Conservation (phyloP, 768 basidiomycete species). For the Collybiopsis confluens region DNA sequence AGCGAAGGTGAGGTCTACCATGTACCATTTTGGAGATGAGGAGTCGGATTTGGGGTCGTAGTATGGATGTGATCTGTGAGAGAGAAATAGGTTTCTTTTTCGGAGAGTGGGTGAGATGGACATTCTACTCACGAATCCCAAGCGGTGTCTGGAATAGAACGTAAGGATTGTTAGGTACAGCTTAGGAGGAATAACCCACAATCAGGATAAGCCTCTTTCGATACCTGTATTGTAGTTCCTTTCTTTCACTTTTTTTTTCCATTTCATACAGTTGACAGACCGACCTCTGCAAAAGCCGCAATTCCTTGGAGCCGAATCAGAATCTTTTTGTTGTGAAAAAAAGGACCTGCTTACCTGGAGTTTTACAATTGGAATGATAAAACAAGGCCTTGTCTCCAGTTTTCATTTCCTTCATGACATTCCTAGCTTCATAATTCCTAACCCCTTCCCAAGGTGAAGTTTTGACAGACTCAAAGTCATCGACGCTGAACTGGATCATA, state of each 20-base stretch:
- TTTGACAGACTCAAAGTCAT: conserved; percentile 71
- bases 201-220: conserved; percentile 86
- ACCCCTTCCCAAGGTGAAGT: conserved; percentile 88
- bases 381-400: conserved; percentile 77
- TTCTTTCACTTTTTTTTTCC: too few relatives aligned
- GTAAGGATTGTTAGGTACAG: neutral
- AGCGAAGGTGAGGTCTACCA: conserved; percentile 78
- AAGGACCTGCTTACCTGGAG: conserved; percentile 63
- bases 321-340: too few relatives aligned
- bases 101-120: too few relatives aligned
- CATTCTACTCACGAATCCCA: conserved; percentile 79
- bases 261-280: conserved; percentile 10
- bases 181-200: conserved; percentile 42
- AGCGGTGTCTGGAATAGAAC: conserved; percentile 62
- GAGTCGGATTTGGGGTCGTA: conserved; percentile 76
- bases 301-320: too few relatives aligned
- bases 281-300: conserved; percentile 77
- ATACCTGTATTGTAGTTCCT: too few relatives aligned
- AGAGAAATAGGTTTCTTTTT: conserved; percentile 1
- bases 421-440: conserved; percentile 76
- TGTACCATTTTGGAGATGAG: conserved; percentile 83
- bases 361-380: conserved; percentile 86
- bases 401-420: conserved; percentile 80
- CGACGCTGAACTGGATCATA: conserved; percentile 90
- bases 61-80: conserved; percentile 67